Conservation (phyloP, 2,329 filamentous ascomycete genomes). For the Arthroderma sp. region DNA sequence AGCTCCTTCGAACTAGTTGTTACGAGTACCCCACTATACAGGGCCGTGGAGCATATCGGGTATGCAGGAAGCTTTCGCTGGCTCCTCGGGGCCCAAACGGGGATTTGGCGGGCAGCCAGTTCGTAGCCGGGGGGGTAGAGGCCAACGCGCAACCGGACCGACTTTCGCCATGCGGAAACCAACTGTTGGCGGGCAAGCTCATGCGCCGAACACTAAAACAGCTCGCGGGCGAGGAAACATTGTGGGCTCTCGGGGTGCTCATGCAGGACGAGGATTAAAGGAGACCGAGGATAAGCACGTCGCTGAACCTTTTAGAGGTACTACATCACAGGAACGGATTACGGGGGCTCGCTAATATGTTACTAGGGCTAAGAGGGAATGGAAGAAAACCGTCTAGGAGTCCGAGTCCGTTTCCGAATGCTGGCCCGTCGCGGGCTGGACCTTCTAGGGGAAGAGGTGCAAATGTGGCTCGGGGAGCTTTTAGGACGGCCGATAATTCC, state of each 20-base stretch:
- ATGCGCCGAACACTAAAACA: background rate
- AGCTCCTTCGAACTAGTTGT: no score
- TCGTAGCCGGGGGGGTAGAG: constrained; percentile 3
- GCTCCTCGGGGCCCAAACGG: constrained; percentile 4
- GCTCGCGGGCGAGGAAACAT: constrained; percentile 2
- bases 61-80: background rate
- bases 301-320: background rate
- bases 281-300: background rate
- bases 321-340: background rate
- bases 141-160: constrained; percentile 1
- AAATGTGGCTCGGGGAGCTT: background rate
- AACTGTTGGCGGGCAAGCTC: background rate
- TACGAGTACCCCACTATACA: no score
- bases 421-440: background rate
- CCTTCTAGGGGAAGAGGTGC: background rate
- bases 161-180: constrained; percentile 1
- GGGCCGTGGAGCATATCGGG: constrained; percentile 1
- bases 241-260: background rate
- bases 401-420: background rate
- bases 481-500: background rate
- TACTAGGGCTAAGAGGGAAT: no score
- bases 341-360: no score
- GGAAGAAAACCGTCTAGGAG: background rate
- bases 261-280: no score
- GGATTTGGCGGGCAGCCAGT: constrained; percentile 2